Evolutionary conservation across 1,139 yeast genomes (phyloP), one percentile per base, ranked within the genome.

Genomic region (Saccharomyces hybrid): DNA sequence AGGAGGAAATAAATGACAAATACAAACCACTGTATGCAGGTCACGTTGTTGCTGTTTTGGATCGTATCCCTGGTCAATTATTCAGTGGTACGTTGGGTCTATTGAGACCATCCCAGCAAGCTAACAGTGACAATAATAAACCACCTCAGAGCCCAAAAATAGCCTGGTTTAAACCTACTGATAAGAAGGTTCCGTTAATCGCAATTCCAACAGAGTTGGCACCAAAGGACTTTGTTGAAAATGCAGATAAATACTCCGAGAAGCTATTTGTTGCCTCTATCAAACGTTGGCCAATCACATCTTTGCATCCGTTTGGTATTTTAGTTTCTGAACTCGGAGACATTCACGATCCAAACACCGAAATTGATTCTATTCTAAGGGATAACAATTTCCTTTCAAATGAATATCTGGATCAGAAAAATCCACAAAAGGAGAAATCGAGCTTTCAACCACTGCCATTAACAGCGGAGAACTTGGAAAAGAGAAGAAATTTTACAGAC

Each of bases 141-240:
- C 70, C 70, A 9, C 68, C 64, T 7, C 77, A 78, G 59, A 81
- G 82, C 46, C 99, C 99, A 46, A 93, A 93, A 69, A 93, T 93
- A 75, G 98, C 93, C 42, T 93, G 99, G 99, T 93, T 93, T 72
- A 93, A 93, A 70, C 99, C 99, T 32, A 90, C 97, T 1, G 99
- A 93, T 70, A 93, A 93, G 72, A 88, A 95, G 61, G 99, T 93
- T 23, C 99, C 99, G 4, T 78, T 93, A 61, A 91, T 93, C 75
- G 99, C 99, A 13, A 93, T 93, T 62, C 99, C 99, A 48, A 93
- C 98, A 2, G 99, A 93, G 68, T 97, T 93, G 71, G 99, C 97
- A 0, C 99, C 99, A 41, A 82, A 81, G 58, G 98, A 93, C 70
- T 91, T 93, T 73, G 95, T 93, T 48, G 97, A 90, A 61, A 89